Evolutionary conservation across 306 rosid genomes (phyloP), one percentile per base, ranked within the genome.

Genomic region (Mimosa bimucronata): DNA sequence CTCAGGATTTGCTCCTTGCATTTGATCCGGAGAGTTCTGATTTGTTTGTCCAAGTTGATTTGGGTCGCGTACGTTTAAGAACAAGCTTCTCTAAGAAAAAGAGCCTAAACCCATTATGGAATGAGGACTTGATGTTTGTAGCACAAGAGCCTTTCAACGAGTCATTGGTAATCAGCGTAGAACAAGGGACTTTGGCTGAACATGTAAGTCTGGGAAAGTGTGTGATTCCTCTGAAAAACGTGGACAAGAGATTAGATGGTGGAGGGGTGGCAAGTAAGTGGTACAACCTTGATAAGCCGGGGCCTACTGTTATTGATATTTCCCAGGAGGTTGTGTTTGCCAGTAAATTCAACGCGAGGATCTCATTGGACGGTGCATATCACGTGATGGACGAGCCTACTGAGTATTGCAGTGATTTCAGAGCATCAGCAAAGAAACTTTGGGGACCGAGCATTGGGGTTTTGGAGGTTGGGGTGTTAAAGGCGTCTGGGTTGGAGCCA

Each of bases 41-140:
- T 11, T 28, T 85, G 34, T 76, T 89, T 30, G 87, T 89, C 5
- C 85, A 81, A 74, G 89, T 74, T 52, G 75, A 40, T 66, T 55
- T 87, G 19, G 89, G 92, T n/a, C 12, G n/a, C 3, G 34, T 48
- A 9, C 38, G 81, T 4, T 14, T 74, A 21, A 85, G 86, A 73
- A 87, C 87, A 5, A 34, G 44, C 21, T 83, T 83, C 21, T 83
- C 80, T 0, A 87, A 81, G 68, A 64, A 77, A 0, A 77, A 61
- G 52, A 44, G 75, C 19, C 21, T 25, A 37, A 72, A 83, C 26
- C 89, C 90, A 1, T 34, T 53, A 12, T 89, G 92, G 90, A 85
- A 87, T 52, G 86, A 87, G 41, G 86, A 89, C 55, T 69, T 87
- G 83, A 81, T 89, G 79, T 82, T 89, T 42, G 90, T 89, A n/a